Base-by-base conservation (phyloP, 139 green algal genomes). In the Picochlorum sp. region DNA sequence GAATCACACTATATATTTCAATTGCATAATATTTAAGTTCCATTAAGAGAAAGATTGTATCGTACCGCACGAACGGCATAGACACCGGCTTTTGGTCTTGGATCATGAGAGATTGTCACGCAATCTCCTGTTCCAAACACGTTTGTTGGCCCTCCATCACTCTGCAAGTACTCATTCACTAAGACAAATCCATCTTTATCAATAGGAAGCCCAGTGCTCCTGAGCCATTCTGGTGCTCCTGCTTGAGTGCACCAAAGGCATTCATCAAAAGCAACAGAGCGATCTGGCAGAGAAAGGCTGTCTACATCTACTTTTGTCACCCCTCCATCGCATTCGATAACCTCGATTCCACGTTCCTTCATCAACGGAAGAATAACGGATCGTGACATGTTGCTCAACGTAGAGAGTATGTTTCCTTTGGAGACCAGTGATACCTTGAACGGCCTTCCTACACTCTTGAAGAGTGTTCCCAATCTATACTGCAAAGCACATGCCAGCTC, bases 171-270 rank as follows among this genome's bases (percentile, higher is more conserved):
- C 2, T 89, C 74, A 16, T 85, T 69, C 14, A 97, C 77, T 5
- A 50, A 29, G n/a, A 98, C 31, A 57, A 98, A 98, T 7, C 91
- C 91, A 3, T 53, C 33, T 28, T 36, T n/a, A 44, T 74, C 61
- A 20, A 30, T 30, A 5, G 52, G 61, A 5, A 74, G 36, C 5
- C 67, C 57, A 30, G 73, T 85, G 2, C 62, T 47, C 0, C 44
- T 51, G 29, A 96, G 64, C 89, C 89, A 97, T 13, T 45, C 4
- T 5, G 83, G 65, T 0, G 81, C 68, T 7, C 56, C 66, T 1
- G 91, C 89, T 51, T 92, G 75, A 5, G 91, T 98, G 78, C 87
- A 96, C 90, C 91, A 98, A 16, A 97, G 61, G 57, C 80, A 91
- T 53, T 90, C 85, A 57, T 95, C 85, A 72, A 89, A 94, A 18